Conservation (phyloP, 768 basidiomycete genomes). For the Termitomyces sp. region DNA sequence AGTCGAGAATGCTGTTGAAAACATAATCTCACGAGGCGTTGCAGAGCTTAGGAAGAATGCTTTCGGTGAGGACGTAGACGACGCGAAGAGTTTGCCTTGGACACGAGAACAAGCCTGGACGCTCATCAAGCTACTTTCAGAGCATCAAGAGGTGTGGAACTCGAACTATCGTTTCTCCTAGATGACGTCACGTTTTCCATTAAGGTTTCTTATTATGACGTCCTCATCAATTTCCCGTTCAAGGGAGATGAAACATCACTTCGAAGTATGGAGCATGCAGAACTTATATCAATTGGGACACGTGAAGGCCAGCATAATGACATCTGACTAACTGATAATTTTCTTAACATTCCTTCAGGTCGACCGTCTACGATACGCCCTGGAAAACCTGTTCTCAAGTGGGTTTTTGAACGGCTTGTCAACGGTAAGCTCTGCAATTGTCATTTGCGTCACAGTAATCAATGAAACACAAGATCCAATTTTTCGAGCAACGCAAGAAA, state of each 20-base stretch:
- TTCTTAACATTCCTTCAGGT: constrained; percentile 35
- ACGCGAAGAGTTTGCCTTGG: constrained; percentile 82
- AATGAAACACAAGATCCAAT: constrained; percentile 46
- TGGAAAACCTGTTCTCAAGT: constrained; percentile 86
- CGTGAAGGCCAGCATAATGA: constrained; percentile 50
- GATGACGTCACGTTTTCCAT: not conserved
- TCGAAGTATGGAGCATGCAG: constrained; percentile 83
- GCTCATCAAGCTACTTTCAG: constrained; percentile 68
- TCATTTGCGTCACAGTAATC: not conserved
- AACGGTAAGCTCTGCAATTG: constrained; percentile 44
- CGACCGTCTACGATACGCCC: constrained; percentile 81
- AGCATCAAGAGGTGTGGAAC: constrained; percentile 52
- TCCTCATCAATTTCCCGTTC: constrained; percentile 81
- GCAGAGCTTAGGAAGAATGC: constrained; percentile 84
- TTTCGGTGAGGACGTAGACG: constrained; percentile 90
- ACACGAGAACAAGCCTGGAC: constrained; percentile 84
- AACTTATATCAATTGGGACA: constrained; percentile 77
- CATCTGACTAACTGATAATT: not conserved
- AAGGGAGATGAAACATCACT: constrained; percentile 83
- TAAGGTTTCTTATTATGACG: constrained; percentile 77
- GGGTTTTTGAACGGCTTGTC: constrained; percentile 78
- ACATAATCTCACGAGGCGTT: constrained; percentile 76
- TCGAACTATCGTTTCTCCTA: constrained; percentile 6
- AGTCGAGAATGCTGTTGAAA: constrained; percentile 81
- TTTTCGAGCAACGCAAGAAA: constrained; percentile 79